Conservation (phyloP, 495 filamentous ascomycete genomes). For the Xylaria curta region DNA sequence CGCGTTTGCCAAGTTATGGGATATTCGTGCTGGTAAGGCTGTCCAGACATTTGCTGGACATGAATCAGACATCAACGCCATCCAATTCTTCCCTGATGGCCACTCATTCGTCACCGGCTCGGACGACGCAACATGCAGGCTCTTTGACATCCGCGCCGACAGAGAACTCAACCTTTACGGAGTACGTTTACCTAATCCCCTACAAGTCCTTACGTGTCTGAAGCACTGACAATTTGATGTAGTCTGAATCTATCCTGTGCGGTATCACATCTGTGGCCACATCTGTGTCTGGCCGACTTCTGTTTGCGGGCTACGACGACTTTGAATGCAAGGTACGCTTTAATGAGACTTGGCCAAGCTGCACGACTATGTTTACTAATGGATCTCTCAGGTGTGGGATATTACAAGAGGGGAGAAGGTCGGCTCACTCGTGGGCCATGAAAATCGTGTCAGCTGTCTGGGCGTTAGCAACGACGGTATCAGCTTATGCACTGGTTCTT, state of each 20-base stretch:
- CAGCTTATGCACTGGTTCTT: constrained; percentile 98
- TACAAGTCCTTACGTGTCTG: constrained; percentile 16
- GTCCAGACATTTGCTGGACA: constrained; percentile 98
- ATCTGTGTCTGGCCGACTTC: constrained; percentile 91
- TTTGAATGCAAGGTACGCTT: constrained; percentile 96
- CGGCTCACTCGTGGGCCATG: constrained; percentile 93
- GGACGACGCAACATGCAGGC: constrained; percentile 94
- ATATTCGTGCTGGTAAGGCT: constrained; percentile 97
- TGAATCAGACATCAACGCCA: constrained; percentile 98
- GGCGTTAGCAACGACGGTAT: constrained; percentile 99
- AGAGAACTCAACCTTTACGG: constrained; percentile 95
- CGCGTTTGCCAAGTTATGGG: constrained; percentile 98
- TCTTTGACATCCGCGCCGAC: constrained; percentile 97
- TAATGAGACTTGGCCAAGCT: neutral
- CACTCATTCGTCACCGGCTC: constrained; percentile 99
- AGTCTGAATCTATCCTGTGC: constrained; percentile 97
- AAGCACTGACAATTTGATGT: constrained; percentile 33
- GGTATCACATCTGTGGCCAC: constrained; percentile 98
- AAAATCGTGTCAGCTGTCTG: constrained; percentile 97
- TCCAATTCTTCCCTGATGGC: constrained; percentile 99
- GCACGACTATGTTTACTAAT: constrained; percentile 15
- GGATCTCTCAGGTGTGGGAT: constrained; percentile 83
- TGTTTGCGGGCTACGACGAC: constrained; percentile 98
- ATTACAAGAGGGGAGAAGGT: constrained; percentile 95
- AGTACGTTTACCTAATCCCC: constrained; percentile 59